Percentiles rank a stretch among this genome's conserved stretches.
These are phyloP conservation scores for Hemisphaericaspora xylofermentans DNA, from an alignment of 1,139 yeast species.

Conservation along the genomic window DNA sequence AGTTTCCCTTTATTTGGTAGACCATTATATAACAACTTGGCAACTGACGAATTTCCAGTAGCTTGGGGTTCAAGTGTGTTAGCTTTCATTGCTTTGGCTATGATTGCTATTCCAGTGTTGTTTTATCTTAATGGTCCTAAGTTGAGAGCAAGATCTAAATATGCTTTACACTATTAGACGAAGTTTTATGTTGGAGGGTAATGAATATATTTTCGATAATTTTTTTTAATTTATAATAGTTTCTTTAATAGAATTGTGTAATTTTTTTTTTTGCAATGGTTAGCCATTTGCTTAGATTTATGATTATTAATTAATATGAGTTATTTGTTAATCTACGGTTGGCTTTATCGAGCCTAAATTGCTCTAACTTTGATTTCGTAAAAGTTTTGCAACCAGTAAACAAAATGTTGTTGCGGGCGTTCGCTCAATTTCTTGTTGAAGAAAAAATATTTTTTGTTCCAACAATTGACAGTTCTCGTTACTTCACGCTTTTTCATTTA, in stretches of 20 bases:
- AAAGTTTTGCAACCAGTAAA: too few relatives aligned
- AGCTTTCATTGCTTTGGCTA: constrained; percentile 52
- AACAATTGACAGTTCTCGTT: too few relatives aligned
- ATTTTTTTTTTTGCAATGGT: neutral
- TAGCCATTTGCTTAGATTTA: neutral
- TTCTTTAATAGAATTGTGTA: neutral
- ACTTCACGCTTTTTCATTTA: too few relatives aligned
- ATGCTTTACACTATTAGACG: constrained; percentile 20
- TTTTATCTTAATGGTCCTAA: constrained; percentile 29
- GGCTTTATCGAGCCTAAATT: too few relatives aligned
- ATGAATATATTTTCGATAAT: neutral
- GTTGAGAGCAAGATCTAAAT: constrained; percentile 48
- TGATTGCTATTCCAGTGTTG: constrained; percentile 67
- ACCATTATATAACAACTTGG: constrained; percentile 46
- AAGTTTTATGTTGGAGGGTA: neutral
- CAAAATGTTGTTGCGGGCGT: too few relatives aligned
- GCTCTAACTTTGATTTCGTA: too few relatives aligned
- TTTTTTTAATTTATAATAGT: neutral
- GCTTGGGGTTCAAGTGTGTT: constrained; percentile 69
- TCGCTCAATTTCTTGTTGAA: too few relatives aligned
- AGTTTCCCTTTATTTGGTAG: constrained; percentile 32
- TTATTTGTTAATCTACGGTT: too few relatives aligned
- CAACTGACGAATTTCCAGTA: constrained; percentile 35
- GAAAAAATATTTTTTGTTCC: too few relatives aligned
- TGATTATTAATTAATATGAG: too few relatives aligned